Evolutionary conservation across 768 basidiomycete species (phyloP).

Genomic region (Lepiota venenata): DNA sequence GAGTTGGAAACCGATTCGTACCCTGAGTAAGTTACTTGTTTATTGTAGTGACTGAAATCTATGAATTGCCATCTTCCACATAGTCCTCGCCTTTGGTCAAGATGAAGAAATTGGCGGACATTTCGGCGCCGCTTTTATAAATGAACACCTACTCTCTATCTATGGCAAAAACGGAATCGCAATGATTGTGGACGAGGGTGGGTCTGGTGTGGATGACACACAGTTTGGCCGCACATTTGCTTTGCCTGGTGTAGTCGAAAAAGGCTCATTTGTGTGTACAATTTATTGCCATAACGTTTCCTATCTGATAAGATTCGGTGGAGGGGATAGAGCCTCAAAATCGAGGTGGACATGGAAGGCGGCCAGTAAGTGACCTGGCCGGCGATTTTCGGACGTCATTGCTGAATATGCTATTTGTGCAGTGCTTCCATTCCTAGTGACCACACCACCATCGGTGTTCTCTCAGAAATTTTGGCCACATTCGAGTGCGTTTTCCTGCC

Average conservation of each 20-base stretch:
- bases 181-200: constrained; percentile 30
- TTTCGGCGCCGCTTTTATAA: constrained; percentile 24
- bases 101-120: constrained; percentile 30
- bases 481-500: constrained; percentile 20
- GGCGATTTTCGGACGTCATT: not conserved
- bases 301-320: not conserved
- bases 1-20: constrained; percentile 22
- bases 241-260: constrained; percentile 28
- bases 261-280: constrained; percentile 22
- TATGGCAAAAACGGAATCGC: constrained; percentile 26
- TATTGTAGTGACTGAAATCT: not conserved
- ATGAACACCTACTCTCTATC: constrained; percentile 14
- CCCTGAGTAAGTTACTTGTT: constrained; percentile 19
- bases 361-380: constrained; percentile 22
- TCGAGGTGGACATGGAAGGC: constrained; percentile 26
- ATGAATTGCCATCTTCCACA: not conserved
- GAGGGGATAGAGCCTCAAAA: constrained; percentile 18
- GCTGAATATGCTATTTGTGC: not conserved
- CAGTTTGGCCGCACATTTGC: constrained; percentile 22
- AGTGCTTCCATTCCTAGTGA: constrained; percentile 24
- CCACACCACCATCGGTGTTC: constrained; percentile 26
- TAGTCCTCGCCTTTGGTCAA: constrained; percentile 28
- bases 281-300: not conserved
- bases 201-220: constrained; percentile 19
- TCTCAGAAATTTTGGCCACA: constrained; percentile 25